Conservation (phyloP, 2,329 filamentous ascomycete species). For the Plenodomus biglobosus region DNA sequence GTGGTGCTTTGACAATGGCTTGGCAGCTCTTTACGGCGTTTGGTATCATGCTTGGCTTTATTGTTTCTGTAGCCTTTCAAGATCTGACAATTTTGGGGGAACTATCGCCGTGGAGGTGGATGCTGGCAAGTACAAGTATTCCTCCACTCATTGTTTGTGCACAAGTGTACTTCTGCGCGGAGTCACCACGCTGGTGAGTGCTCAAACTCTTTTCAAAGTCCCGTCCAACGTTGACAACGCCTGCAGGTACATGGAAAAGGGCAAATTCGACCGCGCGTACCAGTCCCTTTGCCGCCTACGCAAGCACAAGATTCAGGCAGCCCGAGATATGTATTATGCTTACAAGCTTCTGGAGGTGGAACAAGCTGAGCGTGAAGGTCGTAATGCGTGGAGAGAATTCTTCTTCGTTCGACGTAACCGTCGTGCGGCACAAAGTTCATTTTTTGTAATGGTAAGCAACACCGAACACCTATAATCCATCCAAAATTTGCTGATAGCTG, state of each 20-base stretch:
- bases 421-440: conserved; percentile 36
- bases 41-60: conserved; percentile 39
- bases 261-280: conserved; percentile 39
- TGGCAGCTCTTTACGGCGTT: conserved; percentile 52
- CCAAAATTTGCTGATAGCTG: too few species aligned
- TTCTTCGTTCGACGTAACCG: conserved; percentile 39
- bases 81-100: conserved; percentile 28
- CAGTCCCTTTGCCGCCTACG: conserved; percentile 54
- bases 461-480: too few species aligned
- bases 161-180: conserved; percentile 37
- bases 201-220: background rate
- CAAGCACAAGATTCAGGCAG: conserved; percentile 56
- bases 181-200: conserved; percentile 32
- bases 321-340: conserved; percentile 58
- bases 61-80: conserved; percentile 35
- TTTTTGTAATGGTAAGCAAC: conserved; percentile 33
- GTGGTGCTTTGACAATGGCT: conserved; percentile 55
- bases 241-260: conserved; percentile 37
- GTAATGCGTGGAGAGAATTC: conserved; percentile 37
- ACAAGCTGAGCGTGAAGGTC: conserved; percentile 37
- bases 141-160: conserved; percentile 35
- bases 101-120: conserved; percentile 37
- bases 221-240: background rate
- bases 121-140: conserved; percentile 37
- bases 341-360: conserved; percentile 42